Evolutionary conservation across 2,329 filamentous ascomycete genomes (phyloP).

Genomic region (Shiraia bambusicola): DNA sequence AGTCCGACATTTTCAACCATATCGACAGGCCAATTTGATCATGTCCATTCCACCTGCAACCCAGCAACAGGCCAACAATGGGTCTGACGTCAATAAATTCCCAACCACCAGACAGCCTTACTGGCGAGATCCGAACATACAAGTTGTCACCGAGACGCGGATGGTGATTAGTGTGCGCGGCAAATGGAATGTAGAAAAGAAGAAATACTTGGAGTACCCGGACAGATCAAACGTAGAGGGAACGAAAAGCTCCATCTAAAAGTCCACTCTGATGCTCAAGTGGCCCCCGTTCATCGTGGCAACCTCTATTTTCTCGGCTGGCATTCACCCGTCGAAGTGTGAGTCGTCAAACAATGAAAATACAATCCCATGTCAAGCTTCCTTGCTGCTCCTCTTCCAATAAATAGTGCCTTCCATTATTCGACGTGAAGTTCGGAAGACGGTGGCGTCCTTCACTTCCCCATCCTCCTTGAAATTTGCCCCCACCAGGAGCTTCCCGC

Average conservation of each 20-base stretch:
- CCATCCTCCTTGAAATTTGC: neutral
- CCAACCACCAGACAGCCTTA: constrained; percentile 1
- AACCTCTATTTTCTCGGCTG: no score
- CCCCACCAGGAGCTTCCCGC: constrained; percentile 23
- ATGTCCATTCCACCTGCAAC: neutral
- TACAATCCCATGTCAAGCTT: no score
- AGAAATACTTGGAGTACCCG: constrained; percentile 3
- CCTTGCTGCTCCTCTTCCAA: neutral
- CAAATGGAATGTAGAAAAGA: constrained; percentile 1
- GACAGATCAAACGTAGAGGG: neutral
- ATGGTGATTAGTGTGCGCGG: neutral
- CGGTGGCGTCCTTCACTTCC: neutral
- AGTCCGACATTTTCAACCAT: no score
- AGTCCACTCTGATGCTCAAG: no score
- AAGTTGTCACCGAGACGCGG: constrained; percentile 1
- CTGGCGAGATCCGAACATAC: neutral
- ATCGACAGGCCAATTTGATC: neutral
- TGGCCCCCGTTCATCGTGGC: no score
- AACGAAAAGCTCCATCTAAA: no score
- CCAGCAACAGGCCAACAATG: no score
- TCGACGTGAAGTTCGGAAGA: neutral
- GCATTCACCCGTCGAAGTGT: no score
- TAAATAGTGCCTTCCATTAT: neutral
- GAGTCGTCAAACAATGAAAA: no score
- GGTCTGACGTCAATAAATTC: neutral